Base-by-base conservation (phyloP, 179 eudicot genomes). In the Vitellaria paradoxa region DNA sequence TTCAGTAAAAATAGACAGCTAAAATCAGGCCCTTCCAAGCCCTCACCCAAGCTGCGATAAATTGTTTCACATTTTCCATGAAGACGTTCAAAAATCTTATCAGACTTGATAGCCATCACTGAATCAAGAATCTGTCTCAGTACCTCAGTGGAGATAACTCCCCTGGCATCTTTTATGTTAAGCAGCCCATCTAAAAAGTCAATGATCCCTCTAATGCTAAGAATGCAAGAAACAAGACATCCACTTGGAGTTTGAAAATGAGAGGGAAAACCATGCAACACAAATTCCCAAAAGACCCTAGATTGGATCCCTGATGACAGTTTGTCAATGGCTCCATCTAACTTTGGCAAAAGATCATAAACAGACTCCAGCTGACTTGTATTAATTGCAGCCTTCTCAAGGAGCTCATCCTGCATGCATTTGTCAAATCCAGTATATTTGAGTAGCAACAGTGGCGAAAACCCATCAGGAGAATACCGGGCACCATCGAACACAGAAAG, bases 211-310 rank as follows among this genome's bases (percentile, higher is more conserved):
- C 84, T 88, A 65, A 96, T 89, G 76, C 83, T 82, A 71, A 94
- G 87, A 56, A 92, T 80, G 74, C 91, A 92, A 70, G 99, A 92
- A 75, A 91, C 78, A 6, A 96, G 84, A 78, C 82, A 75, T 60
- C 88, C 97, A 78, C 91, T 91, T 15, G 87, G 82, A 79, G 79
- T 76, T 72, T 79, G 91, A 81, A 62, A 82, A 77, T 88, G 82
- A 66, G 88, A 85, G n/a, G 99, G 97, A 86, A 96, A 91, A 71
- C 99, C 98, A 89, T 96, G 98, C 79, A 96, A 81, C 76, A 84
- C 66, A 81, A 89, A 77, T 86, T 94, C 97, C 85, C 92, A 87
- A 72, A 85, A 89, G 60, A 84, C 75, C 73, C 84, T 84, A 60
- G 88, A 84, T 64, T 80, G 78, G 49, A 81, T 67, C 66, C 92